Conservation (phyloP, 345 rosid species). For the Jatropha curcas region DNA sequence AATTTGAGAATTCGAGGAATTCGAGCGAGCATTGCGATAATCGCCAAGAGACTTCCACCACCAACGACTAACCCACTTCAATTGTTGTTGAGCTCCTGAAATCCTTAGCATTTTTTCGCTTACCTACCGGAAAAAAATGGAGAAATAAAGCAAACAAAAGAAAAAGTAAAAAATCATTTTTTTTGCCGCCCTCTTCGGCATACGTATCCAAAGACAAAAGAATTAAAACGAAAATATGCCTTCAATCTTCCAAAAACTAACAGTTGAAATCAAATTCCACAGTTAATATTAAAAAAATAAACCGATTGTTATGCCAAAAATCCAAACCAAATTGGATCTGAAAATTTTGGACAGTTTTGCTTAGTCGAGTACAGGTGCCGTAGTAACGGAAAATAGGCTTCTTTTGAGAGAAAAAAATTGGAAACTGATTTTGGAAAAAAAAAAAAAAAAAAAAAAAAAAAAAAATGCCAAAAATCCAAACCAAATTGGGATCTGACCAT, state of each 20-base stretch:
- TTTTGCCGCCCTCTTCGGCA: background rate
- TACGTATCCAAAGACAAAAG: no score
- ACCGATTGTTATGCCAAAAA: background rate
- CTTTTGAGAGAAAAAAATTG: no score
- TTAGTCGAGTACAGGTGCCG: background rate
- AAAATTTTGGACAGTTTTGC: background rate
- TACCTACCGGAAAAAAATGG: background rate
- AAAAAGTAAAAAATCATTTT: background rate
- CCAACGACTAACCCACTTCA: conserved; percentile 16
- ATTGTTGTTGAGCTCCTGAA: conserved; percentile 20
- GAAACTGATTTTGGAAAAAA: no score
- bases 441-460: background rate
- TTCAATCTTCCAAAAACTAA: background rate
- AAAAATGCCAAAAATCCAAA: background rate
- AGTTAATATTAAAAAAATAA: background rate
- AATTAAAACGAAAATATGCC: no score
- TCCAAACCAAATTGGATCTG: background rate
- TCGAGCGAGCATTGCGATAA: conserved; percentile 8
- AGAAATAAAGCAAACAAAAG: background rate
- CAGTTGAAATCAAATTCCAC: background rate
- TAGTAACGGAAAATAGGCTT: no score
- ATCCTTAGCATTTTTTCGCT: conserved; percentile 25
- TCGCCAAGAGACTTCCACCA: conserved; percentile 22
- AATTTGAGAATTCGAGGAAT: conserved; percentile 10
- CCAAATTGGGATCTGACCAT: no score